Base-by-base conservation (phyloP, 208 protist genomes). In the Trypanosoma vivax region DNA sequence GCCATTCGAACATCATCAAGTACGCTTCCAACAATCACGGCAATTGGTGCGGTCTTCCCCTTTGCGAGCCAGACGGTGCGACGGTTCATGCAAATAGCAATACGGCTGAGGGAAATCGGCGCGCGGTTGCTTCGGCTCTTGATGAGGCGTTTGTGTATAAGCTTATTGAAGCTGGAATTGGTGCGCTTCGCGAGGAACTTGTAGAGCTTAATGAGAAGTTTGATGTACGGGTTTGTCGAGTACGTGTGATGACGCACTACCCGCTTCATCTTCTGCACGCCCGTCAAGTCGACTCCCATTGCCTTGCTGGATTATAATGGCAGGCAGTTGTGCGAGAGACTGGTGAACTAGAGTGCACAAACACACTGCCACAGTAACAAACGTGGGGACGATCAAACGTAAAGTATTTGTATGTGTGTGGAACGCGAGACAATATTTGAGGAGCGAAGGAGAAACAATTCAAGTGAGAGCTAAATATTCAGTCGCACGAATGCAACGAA, bases 191-290 rank as follows among this genome's bases (percentile, higher is more conserved):
- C 90, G 38, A 99, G 90, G 92, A 99, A 99, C 65, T 96, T 93
- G 91, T 99, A 99, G 50, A 99, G 92, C 92, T 99, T 99, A 65
- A 99, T 96, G 41, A 99, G 89, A 31, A 99, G 91, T 60, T 89
- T 84, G 60, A 99, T 79, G 94, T 99, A 99, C 29, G 95, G 87
- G 75, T 99, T 98, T 65, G 96, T 76, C 60, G 81, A 96, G 75
- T 93, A 92, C 42, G 95, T 96, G 58, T 88, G 87, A 70, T 90
- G 88, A 67, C 97, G 95, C 63, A 95, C 72, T 68, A 88, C 78
- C 56, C 84, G 81, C 69, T 88, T 90, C 68, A 83, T 86, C 83
- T 92, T 92, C 63, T 81, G 79, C 48, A 95, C 82, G 53, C 88
- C 88, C 35, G 79, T 87, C 52, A 92, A 75, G 71, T 95, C 88